Evolutionary conservation across 2,329 filamentous ascomycete genomes (phyloP).

Genomic region (Penicillium palitans): DNA sequence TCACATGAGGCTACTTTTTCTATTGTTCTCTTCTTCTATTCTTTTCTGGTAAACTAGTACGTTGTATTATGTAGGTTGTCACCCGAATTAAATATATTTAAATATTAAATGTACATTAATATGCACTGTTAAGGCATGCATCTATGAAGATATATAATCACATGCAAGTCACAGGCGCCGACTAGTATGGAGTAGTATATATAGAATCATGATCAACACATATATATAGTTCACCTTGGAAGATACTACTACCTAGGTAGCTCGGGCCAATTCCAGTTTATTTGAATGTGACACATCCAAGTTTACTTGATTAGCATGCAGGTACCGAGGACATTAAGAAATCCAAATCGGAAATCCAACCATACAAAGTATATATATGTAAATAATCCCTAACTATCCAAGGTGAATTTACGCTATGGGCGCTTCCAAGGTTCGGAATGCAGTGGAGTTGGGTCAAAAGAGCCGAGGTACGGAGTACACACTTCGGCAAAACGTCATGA

Average conservation of each 20-base stretch:
- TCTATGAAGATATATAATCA: not conserved
- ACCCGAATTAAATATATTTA: no score
- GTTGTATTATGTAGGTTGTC: not conserved
- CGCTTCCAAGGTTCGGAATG: slow-evolving; percentile 9
- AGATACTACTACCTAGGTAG: not conserved
- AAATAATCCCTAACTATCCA: not conserved
- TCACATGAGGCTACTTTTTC: not conserved
- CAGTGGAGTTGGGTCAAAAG: slow-evolving; percentile 18
- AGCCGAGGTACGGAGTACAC: slow-evolving; percentile 34
- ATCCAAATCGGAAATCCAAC: not conserved
- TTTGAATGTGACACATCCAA: not conserved
- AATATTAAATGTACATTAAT: no score
- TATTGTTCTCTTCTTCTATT: not conserved
- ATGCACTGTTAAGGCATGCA: not conserved
- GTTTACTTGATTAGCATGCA: not conserved
- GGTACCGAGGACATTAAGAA: not conserved
- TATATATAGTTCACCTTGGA: not conserved
- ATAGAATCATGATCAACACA: not conserved
- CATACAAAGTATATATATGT: not conserved
- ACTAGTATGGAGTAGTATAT: not conserved
- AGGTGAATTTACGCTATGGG: not conserved
- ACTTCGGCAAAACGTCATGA: slow-evolving; percentile 42
- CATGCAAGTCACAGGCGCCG: slow-evolving; percentile 3
- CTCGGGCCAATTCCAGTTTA: not conserved
- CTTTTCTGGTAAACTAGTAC: not conserved